Evolutionary conservation across 164 flowering plant species (phyloP), one percentile per base, ranked within the genome.

Genomic region (Chloranthus sessilifolius): DNA sequence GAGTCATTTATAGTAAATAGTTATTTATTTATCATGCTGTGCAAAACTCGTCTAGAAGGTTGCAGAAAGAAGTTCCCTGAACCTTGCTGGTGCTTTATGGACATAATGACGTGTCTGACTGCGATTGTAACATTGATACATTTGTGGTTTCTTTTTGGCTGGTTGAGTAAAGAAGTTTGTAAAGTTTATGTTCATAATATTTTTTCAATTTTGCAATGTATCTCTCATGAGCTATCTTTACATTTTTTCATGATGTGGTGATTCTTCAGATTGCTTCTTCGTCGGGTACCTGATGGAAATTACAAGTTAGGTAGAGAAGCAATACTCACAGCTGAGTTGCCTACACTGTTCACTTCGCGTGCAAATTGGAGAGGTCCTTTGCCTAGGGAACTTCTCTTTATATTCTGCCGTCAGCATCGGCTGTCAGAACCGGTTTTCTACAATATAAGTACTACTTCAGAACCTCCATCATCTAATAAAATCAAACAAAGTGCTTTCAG

Each of bases 261-360:
- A 30, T 65, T 38, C 23, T 47, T 21, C 82, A 92, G 99, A 81
- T 68, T 86, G 87, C 80, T 86, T 47, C 49, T 81, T 16, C 69
- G 66, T 54, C 81, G 72, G 77, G 59, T 58, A 12, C 99, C 99
- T 3, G 63, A 68, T 62, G 97, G 99, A 21, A 47, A 64, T 56
- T 87, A 82, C 68, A 89, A 89, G 75, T 56, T 89, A 58, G 84
- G 97, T 12, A 75, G 99, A 64, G 86, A 81, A 26, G 86, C 97
- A 58, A 49, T 80, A 52, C 74, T 89, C 55, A 63, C 69, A 38
- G 89, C 95, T 9, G 83, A 89, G 55, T 73, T 92, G 63, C 99
- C 99, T 38, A 15, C 30, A 28, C 58, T 68, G 25, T 92, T 72
- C 53, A 76, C 87, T n/a, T 60, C 89, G n/a, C 80, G 68, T 49